Base-by-base conservation (phyloP, 108 stramenopile genomes). In the Nitzschia putrida region DNA sequence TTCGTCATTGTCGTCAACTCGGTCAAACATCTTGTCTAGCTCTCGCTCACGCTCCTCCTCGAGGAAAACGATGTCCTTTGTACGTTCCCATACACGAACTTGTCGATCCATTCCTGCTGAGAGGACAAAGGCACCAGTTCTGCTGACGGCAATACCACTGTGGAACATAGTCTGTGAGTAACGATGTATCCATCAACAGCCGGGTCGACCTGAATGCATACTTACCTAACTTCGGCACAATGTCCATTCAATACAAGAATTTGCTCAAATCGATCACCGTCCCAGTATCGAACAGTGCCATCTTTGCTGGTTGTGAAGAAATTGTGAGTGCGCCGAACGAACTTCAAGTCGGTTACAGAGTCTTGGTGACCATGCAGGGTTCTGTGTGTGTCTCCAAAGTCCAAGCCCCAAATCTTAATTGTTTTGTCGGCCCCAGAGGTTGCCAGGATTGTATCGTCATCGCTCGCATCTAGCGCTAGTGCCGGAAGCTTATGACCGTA, bases 401-500 rank as follows among this genome's bases (percentile, higher is more conserved):
- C 99, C 24, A 99, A 80, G 23, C 99, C 99, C 96, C 97, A 98
- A 47, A 99, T 85, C 71, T 98, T 98, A 37, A 99, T 81, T 23
- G 94, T 96, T 74, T 98, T 98, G 83, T 99, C 99, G 6, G 99
- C 97, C 23, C 95, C 95, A 23, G 88, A 95, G 3, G 97, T 92
- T 14, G 93, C 97, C 25, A 99, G 76, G 71, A 99, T 91, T 18
- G 88, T 76, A 63, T 94, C 95, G 74, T 99, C 99, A 67, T 93
- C 90, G 41, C 92, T 88, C 14, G 93, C 91, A 76, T 98, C 97
- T 60, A 99, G 68, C 39, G 92, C 92, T 38, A 98, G 78, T 3
- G 94, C 97, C 8, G 99, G 98, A 26, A 99, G 88, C 68, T 96
- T 96, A 75, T 99, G 99, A 6, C 99, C 99, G 71, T 98, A 99